Evolutionary conservation across 768 basidiomycete genomes (phyloP).

Genomic region (Boletales sp.): DNA sequence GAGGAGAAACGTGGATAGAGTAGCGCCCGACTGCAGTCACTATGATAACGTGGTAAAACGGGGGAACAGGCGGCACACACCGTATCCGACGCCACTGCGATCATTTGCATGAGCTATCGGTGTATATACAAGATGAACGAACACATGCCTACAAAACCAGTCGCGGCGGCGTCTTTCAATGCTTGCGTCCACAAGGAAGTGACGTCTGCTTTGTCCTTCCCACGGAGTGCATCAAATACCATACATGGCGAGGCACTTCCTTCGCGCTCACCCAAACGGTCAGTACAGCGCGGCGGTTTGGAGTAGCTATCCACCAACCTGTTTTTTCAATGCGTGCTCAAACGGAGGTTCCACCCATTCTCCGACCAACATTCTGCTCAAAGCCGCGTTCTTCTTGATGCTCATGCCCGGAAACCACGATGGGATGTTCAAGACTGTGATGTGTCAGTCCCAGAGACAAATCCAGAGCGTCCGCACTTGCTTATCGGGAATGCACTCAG

Average conservation of each 20-base stretch:
- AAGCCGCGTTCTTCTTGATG: constrained; percentile 1
- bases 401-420: constrained; percentile 14
- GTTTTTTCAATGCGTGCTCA: constrained; percentile 1
- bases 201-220: not conserved
- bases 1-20: no score
- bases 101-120: no score
- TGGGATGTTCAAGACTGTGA: not conserved
- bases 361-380: not conserved
- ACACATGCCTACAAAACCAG: no score
- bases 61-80: no score
- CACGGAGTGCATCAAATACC: constrained; percentile 5
- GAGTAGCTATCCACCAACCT: not conserved
- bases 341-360: constrained; percentile 3
- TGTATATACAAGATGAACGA: no score
- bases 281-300: no score
- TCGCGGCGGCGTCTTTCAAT: no score
- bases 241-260: not conserved
- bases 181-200: no score
- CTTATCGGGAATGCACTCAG: constrained; percentile 1
- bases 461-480: not conserved
- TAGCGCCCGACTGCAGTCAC: no score
- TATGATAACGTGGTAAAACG: no score
- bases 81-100: no score
- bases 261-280: not conserved
- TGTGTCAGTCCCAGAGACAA: not conserved